A percentile compares a stretch with the other conserved stretches of the same genome.
Conservation (phyloP, 2,329 filamentous ascomycete genomes). For the Nigrospora osmanthi region DNA sequence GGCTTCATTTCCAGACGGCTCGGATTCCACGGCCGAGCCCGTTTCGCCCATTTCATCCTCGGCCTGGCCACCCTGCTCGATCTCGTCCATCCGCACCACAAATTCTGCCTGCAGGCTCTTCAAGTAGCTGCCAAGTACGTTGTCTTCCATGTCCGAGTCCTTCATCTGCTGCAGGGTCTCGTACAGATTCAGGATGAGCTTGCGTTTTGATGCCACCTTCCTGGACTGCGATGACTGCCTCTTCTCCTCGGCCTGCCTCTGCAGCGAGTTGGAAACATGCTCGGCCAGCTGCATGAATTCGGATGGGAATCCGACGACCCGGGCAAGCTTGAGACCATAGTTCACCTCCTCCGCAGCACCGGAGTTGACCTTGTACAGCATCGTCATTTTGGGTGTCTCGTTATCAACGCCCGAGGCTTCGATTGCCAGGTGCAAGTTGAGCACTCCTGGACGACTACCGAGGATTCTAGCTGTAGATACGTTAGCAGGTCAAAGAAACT, state of each 20-base stretch:
- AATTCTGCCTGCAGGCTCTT: slow-evolving; percentile 68
- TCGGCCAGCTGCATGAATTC: slow-evolving; percentile 62
- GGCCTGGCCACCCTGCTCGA: slow-evolving; percentile 33
- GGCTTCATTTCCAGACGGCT: too few species aligned
- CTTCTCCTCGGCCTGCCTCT: slow-evolving; percentile 46
- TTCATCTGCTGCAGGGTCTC: slow-evolving; percentile 65
- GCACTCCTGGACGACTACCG: slow-evolving; percentile 65
- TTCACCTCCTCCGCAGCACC: slow-evolving; percentile 64
- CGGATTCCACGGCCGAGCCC: too few species aligned
- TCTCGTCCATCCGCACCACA: slow-evolving; percentile 57
- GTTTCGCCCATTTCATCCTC: neutral
- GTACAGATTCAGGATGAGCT: slow-evolving; percentile 63
- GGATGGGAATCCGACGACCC: slow-evolving; percentile 63
- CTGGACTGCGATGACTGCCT: slow-evolving; percentile 51
- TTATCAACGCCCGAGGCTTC: slow-evolving; percentile 46
- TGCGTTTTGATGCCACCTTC: slow-evolving; percentile 56
- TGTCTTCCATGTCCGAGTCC: slow-evolving; percentile 56
- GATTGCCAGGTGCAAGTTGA: slow-evolving; percentile 75
- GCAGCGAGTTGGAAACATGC: slow-evolving; percentile 54
- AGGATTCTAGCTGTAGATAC: slow-evolving; percentile 56
- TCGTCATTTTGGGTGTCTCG: slow-evolving; percentile 58
- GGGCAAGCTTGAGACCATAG: slow-evolving; percentile 80
- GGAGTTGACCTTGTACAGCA: slow-evolving; percentile 77
- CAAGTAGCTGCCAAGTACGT: slow-evolving; percentile 56
- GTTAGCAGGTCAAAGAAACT: slow-evolving; percentile 2